These are phyloP conservation scores for Lobosporangium transversale DNA, from an alignment of 192 early-diverging fungal genomes.

Conservation along the genomic window DNA sequence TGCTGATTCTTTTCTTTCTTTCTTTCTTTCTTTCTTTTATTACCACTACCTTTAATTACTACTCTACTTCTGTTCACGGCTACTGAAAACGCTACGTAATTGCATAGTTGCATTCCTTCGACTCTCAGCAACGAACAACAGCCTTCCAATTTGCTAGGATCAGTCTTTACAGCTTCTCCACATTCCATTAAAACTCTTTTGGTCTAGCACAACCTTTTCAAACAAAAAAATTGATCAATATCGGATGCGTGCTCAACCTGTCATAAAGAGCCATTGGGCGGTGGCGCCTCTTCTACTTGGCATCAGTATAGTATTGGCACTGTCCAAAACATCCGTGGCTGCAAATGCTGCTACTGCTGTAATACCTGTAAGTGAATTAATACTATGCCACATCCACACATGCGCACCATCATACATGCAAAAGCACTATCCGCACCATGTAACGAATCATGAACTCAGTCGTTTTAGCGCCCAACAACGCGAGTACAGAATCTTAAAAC, in stretches of 20 bases:
- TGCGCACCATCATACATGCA: no score
- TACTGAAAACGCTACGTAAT: not conserved
- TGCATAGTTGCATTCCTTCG: no score
- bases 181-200: not conserved
- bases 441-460: no score
- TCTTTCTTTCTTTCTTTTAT: not conserved
- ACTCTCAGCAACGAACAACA: not conserved
- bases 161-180: not conserved
- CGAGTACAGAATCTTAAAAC: not conserved
- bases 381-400: no score
- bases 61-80: not conserved
- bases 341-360: not conserved
- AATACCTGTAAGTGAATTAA: not conserved
- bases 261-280: conserved; percentile 12
- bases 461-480: no score
- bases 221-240: not conserved
- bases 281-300: conserved; percentile 26
- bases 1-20: not conserved
- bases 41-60: not conserved
- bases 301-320: conserved; percentile 17
- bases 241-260: conserved; percentile 19
- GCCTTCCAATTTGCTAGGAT: no score
- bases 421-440: no score
- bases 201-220: not conserved
- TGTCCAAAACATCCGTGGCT: conserved; percentile 7